Percentiles rank a stretch among this genome's conserved stretches.
Evolutionary conservation across 2,329 filamentous ascomycete genomes (phyloP).

Genomic region (Clarireedia paspali): DNA sequence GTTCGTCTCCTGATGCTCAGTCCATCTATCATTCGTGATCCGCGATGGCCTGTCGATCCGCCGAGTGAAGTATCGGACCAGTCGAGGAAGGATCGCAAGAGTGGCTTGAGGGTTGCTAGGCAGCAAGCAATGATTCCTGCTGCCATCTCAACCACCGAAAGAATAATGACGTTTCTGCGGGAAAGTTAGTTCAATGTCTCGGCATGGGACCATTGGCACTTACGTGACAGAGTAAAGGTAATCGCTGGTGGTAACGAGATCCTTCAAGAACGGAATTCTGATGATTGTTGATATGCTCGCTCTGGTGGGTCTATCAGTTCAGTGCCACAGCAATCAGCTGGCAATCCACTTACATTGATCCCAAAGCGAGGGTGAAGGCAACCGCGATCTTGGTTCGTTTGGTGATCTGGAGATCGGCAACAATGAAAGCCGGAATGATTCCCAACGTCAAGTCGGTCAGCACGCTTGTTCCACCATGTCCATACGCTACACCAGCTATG

Average conservation of each 20-base stretch:
- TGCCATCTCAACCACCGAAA: conserved; percentile 20
- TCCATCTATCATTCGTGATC: not conserved
- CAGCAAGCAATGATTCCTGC: conserved; percentile 20
- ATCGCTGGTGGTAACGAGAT: conserved; percentile 16
- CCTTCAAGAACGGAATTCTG: conserved; percentile 22
- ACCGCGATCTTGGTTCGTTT: conserved; percentile 32
- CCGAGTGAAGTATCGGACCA: not conserved
- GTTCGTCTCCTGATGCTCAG: not conserved
- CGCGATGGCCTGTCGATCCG: not conserved
- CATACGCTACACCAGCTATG: conserved; percentile 29
- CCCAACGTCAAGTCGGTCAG: conserved; percentile 33
- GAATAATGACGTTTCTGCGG: not conserved
- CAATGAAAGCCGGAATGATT: conserved; percentile 33
- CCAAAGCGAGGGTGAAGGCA: conserved; percentile 26
- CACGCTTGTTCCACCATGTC: conserved; percentile 32
- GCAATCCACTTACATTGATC: conserved; percentile 30
- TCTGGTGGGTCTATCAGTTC: conserved; percentile 9
- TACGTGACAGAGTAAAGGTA: conserved; percentile 22
- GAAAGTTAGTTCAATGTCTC: not conserved
- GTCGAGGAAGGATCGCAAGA: conserved; percentile 20
- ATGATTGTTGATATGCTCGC: conserved; percentile 25
- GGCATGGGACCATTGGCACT: conserved; percentile 14
- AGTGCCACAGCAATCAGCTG: not conserved
- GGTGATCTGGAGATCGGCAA: conserved; percentile 34
- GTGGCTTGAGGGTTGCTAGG: conserved; percentile 22